Evolutionary conservation across 2,329 filamentous ascomycete species (phyloP), one percentile per base, ranked within the genome.

Genomic region (Fragosphaeria purpurea): DNA sequence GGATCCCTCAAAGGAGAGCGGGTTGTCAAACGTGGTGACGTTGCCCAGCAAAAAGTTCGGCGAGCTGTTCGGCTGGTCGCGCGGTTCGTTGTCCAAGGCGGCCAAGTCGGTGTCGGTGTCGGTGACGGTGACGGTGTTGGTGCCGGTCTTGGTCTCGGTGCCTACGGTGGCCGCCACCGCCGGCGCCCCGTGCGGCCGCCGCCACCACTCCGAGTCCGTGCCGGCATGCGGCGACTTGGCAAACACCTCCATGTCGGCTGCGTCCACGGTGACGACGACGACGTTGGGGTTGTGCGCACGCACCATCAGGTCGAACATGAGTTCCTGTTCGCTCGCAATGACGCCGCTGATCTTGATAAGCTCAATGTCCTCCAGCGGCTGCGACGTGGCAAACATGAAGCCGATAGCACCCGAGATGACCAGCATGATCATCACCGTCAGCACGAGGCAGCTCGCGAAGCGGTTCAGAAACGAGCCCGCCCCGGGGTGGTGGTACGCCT

Each of bases 21-120:
- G 84, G 49, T 88, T 94, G 64, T 96, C 88, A 60, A 97, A 93
- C 55, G 82, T 77, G 54, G 83, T 83, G 39, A 97, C 88, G 38
- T 86, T 86, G 34, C 93, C 93, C n/a, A 98, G 80, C 37, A 94
- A 76, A 79, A 97, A 89, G 51, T 90, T 95, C 44, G 88, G 87
- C 7, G 85, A 76, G 2, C 74, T 73, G 50, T 83, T 74, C 4
- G 83, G 79, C 2, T 80, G 78, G 61, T 88, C 82, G 1, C 62
- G 58, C 2, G 66, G 63, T 32, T 65, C 65, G 52, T 70, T 67
- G 53, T 69, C 64, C 7, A 51, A 10, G 3, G 30, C 32, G 32
- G 66, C 67, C 8, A 67, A 65, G 45, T 71, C 69, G 49, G 70
- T 56, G n/a, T 22, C 41, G 12, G 56, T 46, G 37, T 10, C 22